Conservation (phyloP, 371 early-diverging fungal genomes). For the Synchytrium microbalum region DNA sequence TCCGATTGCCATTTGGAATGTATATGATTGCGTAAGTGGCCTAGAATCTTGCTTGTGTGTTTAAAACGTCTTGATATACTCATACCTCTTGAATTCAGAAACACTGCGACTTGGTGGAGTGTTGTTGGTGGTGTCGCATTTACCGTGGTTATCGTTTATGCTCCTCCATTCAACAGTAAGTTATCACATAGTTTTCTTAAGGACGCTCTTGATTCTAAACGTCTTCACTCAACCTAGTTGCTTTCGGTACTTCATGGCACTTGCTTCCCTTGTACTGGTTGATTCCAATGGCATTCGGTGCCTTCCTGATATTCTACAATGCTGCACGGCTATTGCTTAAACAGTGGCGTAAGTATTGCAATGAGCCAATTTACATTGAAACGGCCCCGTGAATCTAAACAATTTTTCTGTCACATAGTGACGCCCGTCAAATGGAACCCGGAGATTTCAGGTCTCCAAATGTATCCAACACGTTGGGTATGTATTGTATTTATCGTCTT, state of each 20-base stretch:
- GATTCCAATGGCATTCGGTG: constrained; percentile 69
- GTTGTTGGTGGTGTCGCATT: constrained; percentile 55
- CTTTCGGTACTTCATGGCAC: constrained; percentile 55
- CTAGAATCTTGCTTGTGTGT: no score
- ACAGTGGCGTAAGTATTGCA: constrained; percentile 32
- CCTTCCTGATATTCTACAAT: constrained; percentile 65
- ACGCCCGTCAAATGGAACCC: constrained; percentile 56
- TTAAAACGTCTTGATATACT: no score
- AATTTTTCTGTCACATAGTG: constrained; percentile 6
- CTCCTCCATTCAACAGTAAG: constrained; percentile 65
- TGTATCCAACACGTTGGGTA: constrained; percentile 53
- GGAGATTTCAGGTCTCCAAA: constrained; percentile 72
- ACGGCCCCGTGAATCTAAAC: no score
- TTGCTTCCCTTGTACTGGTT: constrained; percentile 67
- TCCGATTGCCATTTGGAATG: constrained; percentile 27
- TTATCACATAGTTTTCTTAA: constrained; percentile 4
- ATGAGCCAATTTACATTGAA: no score
- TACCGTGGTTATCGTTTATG: constrained; percentile 65
- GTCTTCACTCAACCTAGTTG: constrained; percentile 15
- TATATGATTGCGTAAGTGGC: constrained; percentile 28
- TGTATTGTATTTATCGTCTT: neutral
- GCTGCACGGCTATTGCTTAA: constrained; percentile 53
- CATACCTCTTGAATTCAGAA: no score
- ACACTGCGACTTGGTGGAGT: constrained; percentile 59
- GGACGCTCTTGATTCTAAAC: neutral